These are phyloP conservation scores for Meyerozyma carpophila DNA, from an alignment of 1,139 yeast species.

Conservation along the genomic window DNA sequence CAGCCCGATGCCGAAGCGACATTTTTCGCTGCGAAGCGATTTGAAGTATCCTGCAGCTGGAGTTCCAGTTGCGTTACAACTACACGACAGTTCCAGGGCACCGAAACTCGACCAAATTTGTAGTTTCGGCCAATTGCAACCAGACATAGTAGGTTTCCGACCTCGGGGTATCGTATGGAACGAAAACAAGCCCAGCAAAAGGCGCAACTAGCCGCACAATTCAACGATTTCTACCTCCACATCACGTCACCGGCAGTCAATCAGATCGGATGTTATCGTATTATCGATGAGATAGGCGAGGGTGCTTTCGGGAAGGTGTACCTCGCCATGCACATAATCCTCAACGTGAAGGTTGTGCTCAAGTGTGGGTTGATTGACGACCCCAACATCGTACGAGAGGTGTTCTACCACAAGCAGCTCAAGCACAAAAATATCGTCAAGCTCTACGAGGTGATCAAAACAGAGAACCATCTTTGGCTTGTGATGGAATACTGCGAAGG, in stretches of 20 bases:
- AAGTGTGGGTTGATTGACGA: slow-evolving; percentile 81
- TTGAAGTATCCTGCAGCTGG: background rate
- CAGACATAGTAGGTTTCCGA: too few species aligned
- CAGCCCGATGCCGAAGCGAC: background rate
- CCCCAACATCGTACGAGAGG: slow-evolving; percentile 88
- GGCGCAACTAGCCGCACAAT: slow-evolving; percentile 56
- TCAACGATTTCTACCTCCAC: slow-evolving; percentile 54
- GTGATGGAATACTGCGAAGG: slow-evolving; percentile 89
- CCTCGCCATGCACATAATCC: slow-evolving; percentile 69
- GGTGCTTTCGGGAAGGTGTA: slow-evolving; percentile 93
- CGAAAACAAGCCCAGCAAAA: slow-evolving; percentile 17
- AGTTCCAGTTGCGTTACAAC: background rate
- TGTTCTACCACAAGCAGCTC: slow-evolving; percentile 81
- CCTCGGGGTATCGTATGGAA: slow-evolving; percentile 9
- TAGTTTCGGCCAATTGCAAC: too few species aligned
- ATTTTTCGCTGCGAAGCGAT: background rate
- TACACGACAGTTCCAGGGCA: background rate
- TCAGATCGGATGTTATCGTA: slow-evolving; percentile 74
- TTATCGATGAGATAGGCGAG: slow-evolving; percentile 72
- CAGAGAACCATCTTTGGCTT: slow-evolving; percentile 79
- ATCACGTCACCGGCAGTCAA: slow-evolving; percentile 47
- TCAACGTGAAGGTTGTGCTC: slow-evolving; percentile 73
- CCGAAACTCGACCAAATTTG: too few species aligned
- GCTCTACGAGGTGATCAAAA: slow-evolving; percentile 78
- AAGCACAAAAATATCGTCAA: slow-evolving; percentile 80